phyloP scores from a whole-genome alignment of 805 yeast species.

The Kregervanrija pseudodelftensis region DNA sequence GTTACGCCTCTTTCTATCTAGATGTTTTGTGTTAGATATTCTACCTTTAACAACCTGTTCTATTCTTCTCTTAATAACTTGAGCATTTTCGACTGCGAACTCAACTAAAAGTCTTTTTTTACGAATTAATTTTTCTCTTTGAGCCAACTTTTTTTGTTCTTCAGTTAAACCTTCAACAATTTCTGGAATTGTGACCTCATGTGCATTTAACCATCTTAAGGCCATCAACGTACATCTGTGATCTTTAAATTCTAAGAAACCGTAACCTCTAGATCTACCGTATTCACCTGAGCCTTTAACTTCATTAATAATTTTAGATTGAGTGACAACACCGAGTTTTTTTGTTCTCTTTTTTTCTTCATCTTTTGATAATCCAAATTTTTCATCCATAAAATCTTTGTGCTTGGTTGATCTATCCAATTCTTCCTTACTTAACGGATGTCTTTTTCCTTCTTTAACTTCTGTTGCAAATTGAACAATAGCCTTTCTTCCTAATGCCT shows the following conservation, averaged over 20 bases:
- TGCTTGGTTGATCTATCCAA: conserved; percentile 67
- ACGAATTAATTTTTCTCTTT: conserved; percentile 41
- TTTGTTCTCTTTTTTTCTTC: conserved; percentile 52
- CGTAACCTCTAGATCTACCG: conserved; percentile 95
- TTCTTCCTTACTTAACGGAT: conserved; percentile 86
- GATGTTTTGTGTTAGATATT: conserved; percentile 15
- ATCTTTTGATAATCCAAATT: conserved; percentile 29
- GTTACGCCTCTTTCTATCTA: conserved; percentile 17
- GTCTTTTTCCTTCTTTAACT: conserved; percentile 67
- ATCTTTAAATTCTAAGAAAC: conserved; percentile 88
- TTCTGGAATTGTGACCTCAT: conserved; percentile 68
- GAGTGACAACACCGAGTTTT: conserved; percentile 85
- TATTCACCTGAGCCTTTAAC: conserved; percentile 79
- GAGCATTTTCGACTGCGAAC: conserved; percentile 93
- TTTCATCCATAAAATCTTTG: conserved; percentile 35
- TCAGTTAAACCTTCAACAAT: conserved; percentile 62
- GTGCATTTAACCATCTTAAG: conserved; percentile 93
- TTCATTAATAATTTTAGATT: conserved; percentile 89
- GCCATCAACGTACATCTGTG: conserved; percentile 94
- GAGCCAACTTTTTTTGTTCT: conserved; percentile 53
- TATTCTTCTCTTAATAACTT: conserved; percentile 83
- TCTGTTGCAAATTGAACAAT: conserved; percentile 92
- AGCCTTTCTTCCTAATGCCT: conserved; percentile 90
- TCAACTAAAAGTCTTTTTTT: conserved; percentile 83
- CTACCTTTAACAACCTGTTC: conserved; percentile 44